phyloP scores from a whole-genome alignment of 140 eudicot genomes.

The Ambrosia hybrid region DNA sequence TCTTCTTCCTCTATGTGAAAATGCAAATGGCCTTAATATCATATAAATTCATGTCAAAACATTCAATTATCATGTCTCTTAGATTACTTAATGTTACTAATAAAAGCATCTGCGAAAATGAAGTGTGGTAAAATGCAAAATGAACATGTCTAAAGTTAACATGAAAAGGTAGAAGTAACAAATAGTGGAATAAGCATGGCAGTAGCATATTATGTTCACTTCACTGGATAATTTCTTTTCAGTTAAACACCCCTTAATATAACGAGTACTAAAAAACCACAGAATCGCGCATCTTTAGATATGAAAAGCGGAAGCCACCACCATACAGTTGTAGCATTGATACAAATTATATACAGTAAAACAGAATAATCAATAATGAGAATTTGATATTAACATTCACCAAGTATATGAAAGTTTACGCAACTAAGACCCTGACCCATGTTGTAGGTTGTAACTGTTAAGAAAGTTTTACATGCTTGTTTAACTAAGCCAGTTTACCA shows the following conservation, averaged over 20 bases:
- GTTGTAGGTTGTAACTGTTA: neutral
- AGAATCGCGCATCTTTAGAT: neutral
- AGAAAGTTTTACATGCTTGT: conserved; percentile 8
- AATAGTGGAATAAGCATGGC: conserved; percentile 6
- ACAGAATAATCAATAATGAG: neutral
- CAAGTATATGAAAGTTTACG: neutral
- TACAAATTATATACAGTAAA: neutral
- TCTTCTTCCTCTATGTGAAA: conserved; percentile 4
- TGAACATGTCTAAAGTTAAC: neutral
- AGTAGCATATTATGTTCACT: conserved; percentile 7
- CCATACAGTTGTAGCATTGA: neutral
- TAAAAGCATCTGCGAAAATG: neutral
- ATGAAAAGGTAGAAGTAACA: conserved; percentile 2
- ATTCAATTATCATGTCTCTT: neutral
- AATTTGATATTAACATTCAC: neutral
- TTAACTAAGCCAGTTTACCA: conserved; percentile 12
- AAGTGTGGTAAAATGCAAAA: conserved; percentile 9
- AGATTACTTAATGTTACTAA: neutral
- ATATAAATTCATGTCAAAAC: conserved; percentile 3
- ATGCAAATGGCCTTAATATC: neutral
- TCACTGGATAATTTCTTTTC: neutral
- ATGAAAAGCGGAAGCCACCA: conserved; percentile 7
- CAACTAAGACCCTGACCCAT: conserved; percentile 5
- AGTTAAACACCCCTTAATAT: neutral
- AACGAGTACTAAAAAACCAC: conserved; percentile 12